Evolutionary conservation across 345 rosid species (phyloP), one percentile per base, ranked within the genome.

Genomic region (Citrus sp.): DNA sequence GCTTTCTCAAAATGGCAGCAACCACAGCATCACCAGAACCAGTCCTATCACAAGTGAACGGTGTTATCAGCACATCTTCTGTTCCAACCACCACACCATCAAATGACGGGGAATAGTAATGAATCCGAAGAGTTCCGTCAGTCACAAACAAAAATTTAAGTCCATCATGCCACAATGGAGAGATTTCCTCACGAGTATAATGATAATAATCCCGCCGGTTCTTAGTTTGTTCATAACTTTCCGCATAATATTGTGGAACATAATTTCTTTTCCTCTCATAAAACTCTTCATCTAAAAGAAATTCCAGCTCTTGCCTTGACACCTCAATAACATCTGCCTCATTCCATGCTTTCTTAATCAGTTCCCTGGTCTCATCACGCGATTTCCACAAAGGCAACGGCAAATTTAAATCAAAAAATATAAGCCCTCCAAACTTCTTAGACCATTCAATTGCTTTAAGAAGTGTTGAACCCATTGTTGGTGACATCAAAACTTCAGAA

Each of bases 1-100:
- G 88, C 88, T 92, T 95, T 70, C 99, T 90, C 89, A 92, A 86
- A 19, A 95, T 89, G 19, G 84, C 97, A 74, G 97, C 99, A 73
- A 93, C 98, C 75, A 92, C 86, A 76, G 98, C 99, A 85, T 95
- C 99, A 25, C 99, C 99, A 2, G 99, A 91, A 75, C 99, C 98
- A 51, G 97, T 95, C 55, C 98, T 87, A 85, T 95, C 99, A 77
- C 96, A 93, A 5, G 99, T 93, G 84, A 89, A 88, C 0, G 99
- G 98, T 25, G 97, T 89, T 78, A 93, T 87, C 27, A 92, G 90
- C 79, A 88, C 98, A 87, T 95, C 98, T 79, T 95, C 99, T 0
- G 96, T 90, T 73, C 99, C 99, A 4, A 91, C 84, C 38, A 91
- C 96, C 59, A 78, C 88, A 12, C 99, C 98, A 72, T 95, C 96